Evolutionary conservation across 495 filamentous ascomycete genomes (phyloP), one percentile per base, ranked within the genome.

Genomic region (Aspergillus homomorphus): DNA sequence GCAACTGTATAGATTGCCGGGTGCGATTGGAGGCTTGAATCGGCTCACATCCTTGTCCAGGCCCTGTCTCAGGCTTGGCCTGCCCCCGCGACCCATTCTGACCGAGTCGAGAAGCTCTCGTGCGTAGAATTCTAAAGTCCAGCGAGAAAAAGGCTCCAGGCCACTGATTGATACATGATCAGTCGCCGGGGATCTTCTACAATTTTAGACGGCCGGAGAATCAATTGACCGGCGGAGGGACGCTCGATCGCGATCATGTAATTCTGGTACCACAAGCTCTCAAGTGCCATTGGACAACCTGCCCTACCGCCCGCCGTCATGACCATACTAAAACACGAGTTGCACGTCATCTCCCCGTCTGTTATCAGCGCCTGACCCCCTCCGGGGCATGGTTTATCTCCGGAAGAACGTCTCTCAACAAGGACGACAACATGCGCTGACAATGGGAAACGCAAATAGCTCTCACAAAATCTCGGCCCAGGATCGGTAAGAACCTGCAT

Each of bases 401-500:
- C 2, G 20, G 45, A 21, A 26, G 23, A 7, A 16, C 9, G n/a
- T 16, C 45, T 46, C 45, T 23, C 45, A 4, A 22, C 6, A 23
- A 45, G 58, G 42, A 59, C 64, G 68, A 67, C 63, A 71, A 59
- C 55, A 71, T 74, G 75, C 69, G 67, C 19, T 66, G 61, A 76
- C 60, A 42, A 90, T 90, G 87, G 87, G 87, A 48, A 89, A 89
- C 70, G 69, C 79, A 9, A 69, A 70, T 62, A 89, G 86, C 69
- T 74, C 85, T 43, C 77, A 82, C 66, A 90, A 87, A 74, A 85
- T 90, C 56, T 87, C 87, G 38, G 80, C 85, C 21, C 87, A 89
- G 67, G 87, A 90, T 70, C 82, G 83, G 87, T 88, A 64, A 69
- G 71, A 62, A 0, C 3, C 16, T 44, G 43, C 33, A 7, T 38